Conservation (phyloP, 139 green algal genomes). For the Desmodesmus armatus region DNA sequence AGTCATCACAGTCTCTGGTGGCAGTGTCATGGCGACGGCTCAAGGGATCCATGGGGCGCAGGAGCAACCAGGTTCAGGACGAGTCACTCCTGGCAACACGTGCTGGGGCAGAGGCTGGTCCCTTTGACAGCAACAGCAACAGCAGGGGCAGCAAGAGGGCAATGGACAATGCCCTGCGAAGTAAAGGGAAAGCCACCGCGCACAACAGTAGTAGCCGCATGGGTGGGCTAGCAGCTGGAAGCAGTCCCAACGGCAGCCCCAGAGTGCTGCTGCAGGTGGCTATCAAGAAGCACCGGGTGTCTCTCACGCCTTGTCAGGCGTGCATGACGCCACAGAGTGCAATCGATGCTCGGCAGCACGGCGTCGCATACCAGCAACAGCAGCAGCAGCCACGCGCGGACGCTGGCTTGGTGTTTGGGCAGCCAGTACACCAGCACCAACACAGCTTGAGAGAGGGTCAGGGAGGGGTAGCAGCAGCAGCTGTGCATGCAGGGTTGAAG, state of each 20-base stretch:
- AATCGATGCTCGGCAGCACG: not conserved
- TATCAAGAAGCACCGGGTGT: not conserved
- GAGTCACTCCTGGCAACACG: too few species aligned
- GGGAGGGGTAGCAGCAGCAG: not conserved
- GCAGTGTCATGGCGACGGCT: not conserved
- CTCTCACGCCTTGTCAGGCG: not conserved
- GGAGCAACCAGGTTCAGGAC: not conserved
- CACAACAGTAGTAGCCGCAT: not conserved
- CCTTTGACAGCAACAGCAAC: not conserved
- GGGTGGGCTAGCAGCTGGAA: not conserved
- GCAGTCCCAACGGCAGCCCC: slow-evolving; percentile 1
- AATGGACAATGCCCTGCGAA: not conserved
- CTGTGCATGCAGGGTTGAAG: too few species aligned
- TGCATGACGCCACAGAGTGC: not conserved
- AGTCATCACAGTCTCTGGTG: not conserved
- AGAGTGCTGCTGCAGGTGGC: slow-evolving; percentile 8
- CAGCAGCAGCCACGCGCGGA: slow-evolving; percentile 4
- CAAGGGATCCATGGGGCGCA: not conserved
- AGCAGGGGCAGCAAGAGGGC: not conserved
- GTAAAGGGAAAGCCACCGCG: not conserved
- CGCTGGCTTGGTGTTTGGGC: not conserved
- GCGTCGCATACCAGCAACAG: not conserved
- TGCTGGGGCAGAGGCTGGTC: not conserved
- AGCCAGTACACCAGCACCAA: not conserved
- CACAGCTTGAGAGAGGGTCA: not conserved